Evolutionary conservation across 2,329 filamentous ascomycete genomes (phyloP), one percentile per base, ranked within the genome.

Genomic region (Nigrospora oryzae): DNA sequence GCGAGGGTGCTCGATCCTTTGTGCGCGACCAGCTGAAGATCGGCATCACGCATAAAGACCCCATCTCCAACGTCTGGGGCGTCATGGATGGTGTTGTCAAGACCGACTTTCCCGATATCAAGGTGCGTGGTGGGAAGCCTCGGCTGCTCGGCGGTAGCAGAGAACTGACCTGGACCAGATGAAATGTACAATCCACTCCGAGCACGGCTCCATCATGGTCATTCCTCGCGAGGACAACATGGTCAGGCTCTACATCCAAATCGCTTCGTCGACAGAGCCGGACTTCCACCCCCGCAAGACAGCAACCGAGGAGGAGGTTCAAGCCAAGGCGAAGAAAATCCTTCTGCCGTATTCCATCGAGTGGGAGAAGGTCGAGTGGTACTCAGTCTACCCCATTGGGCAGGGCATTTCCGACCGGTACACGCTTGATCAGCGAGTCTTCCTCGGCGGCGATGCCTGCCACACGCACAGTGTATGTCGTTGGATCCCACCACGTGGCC

Each of bases 91-190:
- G 84, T 32, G 81, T 87, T 2, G 79, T 86, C 17, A 71, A 78
- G 56, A 88, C 84, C 0, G 74, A 87, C 55, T 89, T 89, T 51
- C 84, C 85, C 0, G 85, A 91, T 57, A 86, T 89, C 55, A 83
- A 86, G 69, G 79, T 79, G 31, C 42, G 65, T 52, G 5, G 36
- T 16, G 19, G 30, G 23, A 34, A 14, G 15, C 16, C 13, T 28
- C 23, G 10, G 23, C 23, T 10, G 23, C 23, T 28, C 23, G 5
- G 5, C 8, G 5, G 23, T 28, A 10, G 23, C 23, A 10, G 23
- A 28, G 23, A 30, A 36, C 57, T 86, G 57, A 84, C 74, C 16
- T 69, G 13, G 0, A 1, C 11, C 47, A 82, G 71, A 83, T 84
- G 73, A 84, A 86, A 69, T 86, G 81, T 54, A 86, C 83, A 1